Evolutionary conservation across 805 yeast species (phyloP).

Genomic region (Schwanniomyces vanrijiae): DNA sequence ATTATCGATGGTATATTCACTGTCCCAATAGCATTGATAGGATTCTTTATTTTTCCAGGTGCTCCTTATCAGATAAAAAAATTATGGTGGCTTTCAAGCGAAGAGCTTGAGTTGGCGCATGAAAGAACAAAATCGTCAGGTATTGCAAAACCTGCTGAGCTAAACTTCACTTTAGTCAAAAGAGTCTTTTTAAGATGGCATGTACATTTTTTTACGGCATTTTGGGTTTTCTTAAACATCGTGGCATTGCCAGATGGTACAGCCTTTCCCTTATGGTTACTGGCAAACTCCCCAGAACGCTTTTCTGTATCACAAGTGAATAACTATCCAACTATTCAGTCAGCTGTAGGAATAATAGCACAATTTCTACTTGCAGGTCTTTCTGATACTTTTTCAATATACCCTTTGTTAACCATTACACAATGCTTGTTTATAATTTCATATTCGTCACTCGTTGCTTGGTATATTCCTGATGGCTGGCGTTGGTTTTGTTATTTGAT

Average conservation of each 20-base stretch:
- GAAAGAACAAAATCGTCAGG: slow-evolving; percentile 3
- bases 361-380: slow-evolving; percentile 40
- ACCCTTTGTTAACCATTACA: slow-evolving; percentile 31
- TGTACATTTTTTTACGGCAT: slow-evolving; percentile 1
- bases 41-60: slow-evolving; percentile 61
- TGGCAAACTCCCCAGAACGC: slow-evolving; percentile 21
- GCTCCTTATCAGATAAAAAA: slow-evolving; percentile 44
- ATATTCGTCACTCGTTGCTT: slow-evolving; percentile 38
- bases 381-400: slow-evolving; percentile 35
- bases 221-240: slow-evolving; percentile 26
- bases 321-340: slow-evolving; percentile 41
- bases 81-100: slow-evolving; percentile 2
- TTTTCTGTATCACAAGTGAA: slow-evolving; percentile 34
- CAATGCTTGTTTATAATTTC: slow-evolving; percentile 34
- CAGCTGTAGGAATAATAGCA: slow-evolving; percentile 41
- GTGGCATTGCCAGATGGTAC: slow-evolving; percentile 42
- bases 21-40: slow-evolving; percentile 55
- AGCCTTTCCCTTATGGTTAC: slow-evolving; percentile 39
- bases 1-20: slow-evolving; percentile 3
- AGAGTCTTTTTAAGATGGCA: slow-evolving; percentile 4
- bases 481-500: slow-evolving; percentile 39
- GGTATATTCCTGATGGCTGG: slow-evolving; percentile 41
- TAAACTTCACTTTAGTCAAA: slow-evolving; percentile 1
- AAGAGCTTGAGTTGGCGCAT: slow-evolving; percentile 1
- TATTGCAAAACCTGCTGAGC: slow-evolving; percentile 2